A percentile compares a stretch with the other conserved stretches of the same genome.
Evolutionary conservation across 164 flowering plant genomes (phyloP).

Genomic region (Liriodendron chinense): DNA sequence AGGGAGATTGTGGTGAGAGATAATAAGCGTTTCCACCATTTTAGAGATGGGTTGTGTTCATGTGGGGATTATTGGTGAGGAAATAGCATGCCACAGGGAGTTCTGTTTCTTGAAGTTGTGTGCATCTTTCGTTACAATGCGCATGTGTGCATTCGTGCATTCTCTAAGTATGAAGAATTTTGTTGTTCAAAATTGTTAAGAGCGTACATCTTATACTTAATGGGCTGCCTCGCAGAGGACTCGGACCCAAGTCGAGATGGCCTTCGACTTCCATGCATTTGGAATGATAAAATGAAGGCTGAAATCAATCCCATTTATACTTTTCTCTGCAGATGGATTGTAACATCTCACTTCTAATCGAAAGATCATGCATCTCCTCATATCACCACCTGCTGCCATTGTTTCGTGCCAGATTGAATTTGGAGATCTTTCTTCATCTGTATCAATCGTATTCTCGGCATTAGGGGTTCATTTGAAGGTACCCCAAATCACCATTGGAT

Average conservation of each 20-base stretch:
- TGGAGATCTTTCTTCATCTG: neutral
- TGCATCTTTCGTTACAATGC: neutral
- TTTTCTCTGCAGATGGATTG: neutral
- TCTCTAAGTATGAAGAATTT: neutral
- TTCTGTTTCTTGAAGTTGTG: neutral
- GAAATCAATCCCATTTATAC: neutral
- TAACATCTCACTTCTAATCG: neutral
- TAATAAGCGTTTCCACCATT: slow-evolving; percentile 64
- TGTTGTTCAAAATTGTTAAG: neutral
- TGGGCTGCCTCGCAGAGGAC: neutral
- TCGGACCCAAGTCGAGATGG: neutral
- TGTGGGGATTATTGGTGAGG: slow-evolving; percentile 62
- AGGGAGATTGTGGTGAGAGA: slow-evolving; percentile 64
- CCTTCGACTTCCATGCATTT: neutral
- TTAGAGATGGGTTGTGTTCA: slow-evolving; percentile 54
- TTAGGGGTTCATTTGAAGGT: neutral
- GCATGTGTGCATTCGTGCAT: neutral
- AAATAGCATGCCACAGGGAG: neutral
- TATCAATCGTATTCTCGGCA: neutral
- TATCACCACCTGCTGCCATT: neutral
- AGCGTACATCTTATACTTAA: neutral
- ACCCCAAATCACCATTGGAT: neutral
- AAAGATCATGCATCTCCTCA: neutral
- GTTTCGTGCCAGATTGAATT: neutral
- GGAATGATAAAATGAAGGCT: neutral